Conservation (phyloP, 1,284 basidiomycete genomes). For the Sporisorium scitamineum region DNA sequence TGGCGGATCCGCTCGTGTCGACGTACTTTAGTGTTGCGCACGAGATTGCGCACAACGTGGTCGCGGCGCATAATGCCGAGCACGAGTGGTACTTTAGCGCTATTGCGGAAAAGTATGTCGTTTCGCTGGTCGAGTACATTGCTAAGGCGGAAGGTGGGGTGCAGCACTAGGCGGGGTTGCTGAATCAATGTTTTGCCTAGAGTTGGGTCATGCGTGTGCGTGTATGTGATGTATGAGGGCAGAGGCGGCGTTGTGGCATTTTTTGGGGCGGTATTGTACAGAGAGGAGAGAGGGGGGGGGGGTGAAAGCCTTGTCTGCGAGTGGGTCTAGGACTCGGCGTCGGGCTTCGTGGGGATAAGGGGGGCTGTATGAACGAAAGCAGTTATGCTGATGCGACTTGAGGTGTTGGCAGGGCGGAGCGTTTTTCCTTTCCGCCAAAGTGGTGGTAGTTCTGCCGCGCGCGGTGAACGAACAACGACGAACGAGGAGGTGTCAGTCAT, state of each 20-base stretch:
- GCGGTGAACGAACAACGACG: neutral
- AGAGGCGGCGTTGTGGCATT: no score
- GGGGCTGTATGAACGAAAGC: no score
- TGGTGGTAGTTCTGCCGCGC: slow-evolving; percentile 59
- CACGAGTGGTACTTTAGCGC: slow-evolving; percentile 95
- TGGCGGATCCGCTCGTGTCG: slow-evolving; percentile 81
- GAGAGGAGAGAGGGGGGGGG: neutral
- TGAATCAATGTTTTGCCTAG: neutral
- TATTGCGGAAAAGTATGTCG: slow-evolving; percentile 79
- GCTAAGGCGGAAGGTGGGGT: slow-evolving; percentile 22
- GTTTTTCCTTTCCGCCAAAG: slow-evolving; percentile 57
- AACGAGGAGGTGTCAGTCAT: neutral
- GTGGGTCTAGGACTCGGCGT: neutral
- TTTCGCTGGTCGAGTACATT: slow-evolving; percentile 66
- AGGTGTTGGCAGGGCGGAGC: slow-evolving; percentile 15
- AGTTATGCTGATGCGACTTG: slow-evolving; percentile 47
- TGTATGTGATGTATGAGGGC: neutral
- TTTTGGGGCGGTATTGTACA: slow-evolving; percentile 14
- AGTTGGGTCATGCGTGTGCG: neutral
- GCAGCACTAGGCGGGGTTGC: neutral
- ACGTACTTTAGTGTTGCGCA: slow-evolving; percentile 92
- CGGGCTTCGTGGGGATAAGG: no score
- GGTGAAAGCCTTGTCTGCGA: no score
- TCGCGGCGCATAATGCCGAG: slow-evolving; percentile 75
- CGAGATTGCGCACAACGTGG: slow-evolving; percentile 83